These are phyloP conservation scores for Sesbania bispinosa DNA, from an alignment of 306 rosid species.

Conservation along the genomic window DNA sequence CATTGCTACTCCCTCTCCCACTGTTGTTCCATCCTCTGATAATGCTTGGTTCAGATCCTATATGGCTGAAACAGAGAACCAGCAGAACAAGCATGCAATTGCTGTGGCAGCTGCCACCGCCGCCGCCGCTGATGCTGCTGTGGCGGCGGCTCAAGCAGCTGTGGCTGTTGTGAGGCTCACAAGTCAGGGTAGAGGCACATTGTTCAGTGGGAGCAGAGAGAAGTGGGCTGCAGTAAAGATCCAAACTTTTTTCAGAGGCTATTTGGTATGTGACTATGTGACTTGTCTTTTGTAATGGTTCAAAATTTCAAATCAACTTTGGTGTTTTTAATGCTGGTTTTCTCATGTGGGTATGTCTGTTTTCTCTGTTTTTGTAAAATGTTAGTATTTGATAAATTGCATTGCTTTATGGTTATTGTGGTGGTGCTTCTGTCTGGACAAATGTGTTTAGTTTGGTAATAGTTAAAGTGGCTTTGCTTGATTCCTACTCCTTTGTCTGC, in stretches of 20 bases:
- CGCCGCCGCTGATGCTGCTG: slow-evolving; percentile 84
- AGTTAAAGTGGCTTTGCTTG: slow-evolving; percentile 42
- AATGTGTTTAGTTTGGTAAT: slow-evolving; percentile 12
- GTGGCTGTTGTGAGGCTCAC: slow-evolving; percentile 85
- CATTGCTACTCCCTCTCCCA: too few relatives aligned
- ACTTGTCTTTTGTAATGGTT: not conserved
- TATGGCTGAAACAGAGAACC: slow-evolving; percentile 53
- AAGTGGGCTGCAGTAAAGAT: slow-evolving; percentile 75
- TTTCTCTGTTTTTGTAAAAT: not conserved
- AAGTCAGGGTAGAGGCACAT: slow-evolving; percentile 54
- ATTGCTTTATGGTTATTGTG: too few relatives aligned
- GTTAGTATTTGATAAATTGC: not conserved
- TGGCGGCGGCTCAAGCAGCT: slow-evolving; percentile 89
- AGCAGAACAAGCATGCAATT: slow-evolving; percentile 88
- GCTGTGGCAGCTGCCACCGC: slow-evolving; percentile 98
- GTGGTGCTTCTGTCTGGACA: slow-evolving; percentile 1
- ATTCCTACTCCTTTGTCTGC: slow-evolving; percentile 43
- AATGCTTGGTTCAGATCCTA: slow-evolving; percentile 71
- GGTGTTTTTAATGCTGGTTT: not conserved
- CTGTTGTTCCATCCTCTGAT: slow-evolving; percentile 25
- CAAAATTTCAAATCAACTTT: slow-evolving; percentile 9
- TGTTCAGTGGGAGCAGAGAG: slow-evolving; percentile 60
- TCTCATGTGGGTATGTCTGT: not conserved
- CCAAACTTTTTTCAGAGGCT: slow-evolving; percentile 87
- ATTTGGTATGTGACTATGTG: slow-evolving; percentile 62